Evolutionary conservation across 2,329 filamentous ascomycete genomes (phyloP), one percentile per base, ranked within the genome.

Genomic region (Fusarium sp.): DNA sequence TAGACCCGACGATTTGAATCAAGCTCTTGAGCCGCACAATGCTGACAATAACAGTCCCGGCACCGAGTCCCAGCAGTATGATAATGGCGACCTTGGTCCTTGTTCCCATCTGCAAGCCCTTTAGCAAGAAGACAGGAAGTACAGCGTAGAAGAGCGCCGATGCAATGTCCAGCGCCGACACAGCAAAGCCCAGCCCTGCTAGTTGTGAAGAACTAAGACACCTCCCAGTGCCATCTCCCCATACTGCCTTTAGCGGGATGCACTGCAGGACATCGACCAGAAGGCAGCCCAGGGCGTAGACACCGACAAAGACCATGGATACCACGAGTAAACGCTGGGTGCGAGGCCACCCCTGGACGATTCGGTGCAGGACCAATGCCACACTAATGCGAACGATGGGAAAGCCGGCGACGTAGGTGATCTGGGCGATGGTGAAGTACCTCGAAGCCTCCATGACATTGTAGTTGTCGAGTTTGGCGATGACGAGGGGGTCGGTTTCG

Each of bases 391-490:
- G 52, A n/a, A 56, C 52, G n/a, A 56, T 56, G 18, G 52, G 30
- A n/a, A 56, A 56, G 2, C 52, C 52, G 30, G 52, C 30, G 30
- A 56, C 52, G 32, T 56, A 56, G 27, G 52, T 56, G 13, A 56
- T 34, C n/a, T 56, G 52, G 30, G 52, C 52, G 52, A 56, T 56
- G 52, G 52, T 56, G 32, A 56, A 56, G 52, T 35, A 56, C 30
- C 30, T 56, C 52, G 52, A 56, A 13, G 52, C 52, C 52, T 56
- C 52, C 52, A 56, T 56, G 30, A 56, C 52, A n/a, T 56, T 56
- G 52, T 56, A 56, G 52, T 56, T 56, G 11, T 30, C 52, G 52
- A 56, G 10, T 20, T 13, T 32, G 11, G 52, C 32, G 30, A 56
- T 56, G 52, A 56, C 52, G 7, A 32, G 13, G 4, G 30, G 52